These are phyloP conservation scores for Erigeron canadensis DNA, from an alignment of 129 eudicot species.

Conservation along the genomic window DNA sequence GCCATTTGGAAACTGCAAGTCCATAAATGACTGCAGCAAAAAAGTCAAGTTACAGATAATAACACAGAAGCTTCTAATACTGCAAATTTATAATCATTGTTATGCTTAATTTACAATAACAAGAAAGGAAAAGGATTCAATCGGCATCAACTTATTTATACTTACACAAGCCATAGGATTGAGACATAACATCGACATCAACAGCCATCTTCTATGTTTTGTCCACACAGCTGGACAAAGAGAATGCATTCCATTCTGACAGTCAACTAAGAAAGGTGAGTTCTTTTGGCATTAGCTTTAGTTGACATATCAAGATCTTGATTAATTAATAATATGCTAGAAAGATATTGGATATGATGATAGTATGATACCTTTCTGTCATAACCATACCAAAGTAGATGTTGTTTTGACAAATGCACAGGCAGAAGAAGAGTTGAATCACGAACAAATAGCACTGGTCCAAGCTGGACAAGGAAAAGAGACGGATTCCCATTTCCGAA, in stretches of 20 bases:
- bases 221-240: constrained; percentile 92
- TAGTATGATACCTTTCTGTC: constrained; percentile 62
- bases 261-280: constrained; percentile 23
- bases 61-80: neutral
- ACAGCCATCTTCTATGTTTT: constrained; percentile 77
- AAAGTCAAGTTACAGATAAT: neutral
- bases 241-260: constrained; percentile 76
- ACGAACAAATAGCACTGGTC: constrained; percentile 80
- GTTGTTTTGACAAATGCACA: constrained; percentile 84
- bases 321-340: too few relatives aligned
- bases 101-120: constrained; percentile 2
- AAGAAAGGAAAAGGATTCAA: neutral
- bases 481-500: constrained; percentile 65
- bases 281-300: neutral
- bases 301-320: too few relatives aligned
- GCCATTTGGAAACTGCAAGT: constrained; percentile 89
- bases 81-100: neutral
- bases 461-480: constrained; percentile 79
- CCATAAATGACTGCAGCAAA: constrained; percentile 71
- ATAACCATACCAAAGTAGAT: constrained; percentile 93
- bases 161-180: constrained; percentile 89
- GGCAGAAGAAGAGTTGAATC: constrained; percentile 88
- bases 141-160: neutral
- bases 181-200: constrained; percentile 93
- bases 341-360: neutral